Evolutionary conservation across 768 basidiomycete species (phyloP), one percentile per base, ranked within the genome.

Genomic region (Rhodotorula toruloides): DNA sequence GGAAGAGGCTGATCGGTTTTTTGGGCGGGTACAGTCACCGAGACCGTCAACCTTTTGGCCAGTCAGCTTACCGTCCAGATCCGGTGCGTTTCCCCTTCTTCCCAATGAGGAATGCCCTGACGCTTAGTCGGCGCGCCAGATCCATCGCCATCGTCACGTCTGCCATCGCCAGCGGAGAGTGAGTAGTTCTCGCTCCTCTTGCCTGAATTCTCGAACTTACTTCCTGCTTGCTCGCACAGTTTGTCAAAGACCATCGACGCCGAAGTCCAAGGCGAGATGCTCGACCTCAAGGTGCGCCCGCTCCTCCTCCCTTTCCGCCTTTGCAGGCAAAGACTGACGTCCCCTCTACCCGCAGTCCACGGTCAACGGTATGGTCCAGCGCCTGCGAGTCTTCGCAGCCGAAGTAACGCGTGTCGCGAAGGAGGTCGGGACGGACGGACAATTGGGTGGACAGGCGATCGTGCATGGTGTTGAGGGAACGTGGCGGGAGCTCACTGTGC

Each of bases 361-460:
- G 31, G 81, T 90, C 77, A 93, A 93, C 74, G 86, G 86, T 25
- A 96, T 96, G 91, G 90, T 72, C n/a, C 37, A 50, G 32, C 77
- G 80, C 58, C 76, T 82, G 25, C 82, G 88, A 42, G 84, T 86
- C 22, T 80, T 90, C 31, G 87, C 88, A 19, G 85, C 86, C 5
- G 89, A 91, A 78, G 89, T 91, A 60, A 90, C 88, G 10, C 82
- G 89, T 48, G 89, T 90, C 63, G 89, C 89, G 12, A 78, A 87
- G 54, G 89, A 72, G 53, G 71, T 72, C 48, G 71, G 64, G 8
- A 81, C 80, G 43, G 77, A 80, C 62, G 81, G 81, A 1, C 78
- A 77, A 68, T 55, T 72, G 12, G 70, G 72, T 3, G 72, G 72
- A 4, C 80, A 81, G 72, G 80, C 79, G 21, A 74, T 77, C 25